Evolutionary conservation across 164 flowering plant genomes (phyloP), one percentile per base, ranked within the genome.

Genomic region (Dillenia suffruticosa): DNA sequence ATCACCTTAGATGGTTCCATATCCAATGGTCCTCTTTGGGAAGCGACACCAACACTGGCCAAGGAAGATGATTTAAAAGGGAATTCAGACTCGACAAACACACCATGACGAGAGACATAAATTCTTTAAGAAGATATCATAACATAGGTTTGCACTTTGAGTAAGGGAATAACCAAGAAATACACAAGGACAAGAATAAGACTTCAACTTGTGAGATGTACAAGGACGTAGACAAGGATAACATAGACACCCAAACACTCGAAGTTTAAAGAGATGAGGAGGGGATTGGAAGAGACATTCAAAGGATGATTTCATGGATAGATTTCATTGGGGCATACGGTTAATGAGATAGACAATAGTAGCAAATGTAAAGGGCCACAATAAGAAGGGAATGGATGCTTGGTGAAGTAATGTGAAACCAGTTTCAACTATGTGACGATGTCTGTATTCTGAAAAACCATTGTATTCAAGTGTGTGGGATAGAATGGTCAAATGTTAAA

Each of bases 381-480:
- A 48, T 9, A 2, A 11, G 50, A 14, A 4, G 50, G 50, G 4
- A 14, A 48, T 1, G 13, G 3, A 14, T 11, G 50, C 10, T 48
- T 48, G 9, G 10, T 48, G 50, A 48, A 48, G 50, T 48, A 48
- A 48, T 14, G 50, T 48, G 2, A 48, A 48, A 48, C 32, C 32
- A 26, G 3, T 26, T 26, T 26, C 2, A 26, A 26, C 32, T 26
- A 26, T 26, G 3, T 26, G 50, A 14, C 2, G 50, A 48, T 48
- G 50, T 48, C 10, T 48, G 3, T 8, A 59, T 45, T 63, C 52
- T 12, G 57, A 24, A 12, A 15, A 15, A 9, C 65, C 59, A 46
- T 54, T 55, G 9, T 54, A 44, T 19, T 54, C 51, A 9, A 50
- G 66, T 5, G 66, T 63, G 24, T 63, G 59, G 2, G 66, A 52